These are phyloP conservation scores for bread wheat (Triticum aestivum) DNA, from an alignment of 176 grass and related monocot genomes.

Conservation along the genomic window DNA sequence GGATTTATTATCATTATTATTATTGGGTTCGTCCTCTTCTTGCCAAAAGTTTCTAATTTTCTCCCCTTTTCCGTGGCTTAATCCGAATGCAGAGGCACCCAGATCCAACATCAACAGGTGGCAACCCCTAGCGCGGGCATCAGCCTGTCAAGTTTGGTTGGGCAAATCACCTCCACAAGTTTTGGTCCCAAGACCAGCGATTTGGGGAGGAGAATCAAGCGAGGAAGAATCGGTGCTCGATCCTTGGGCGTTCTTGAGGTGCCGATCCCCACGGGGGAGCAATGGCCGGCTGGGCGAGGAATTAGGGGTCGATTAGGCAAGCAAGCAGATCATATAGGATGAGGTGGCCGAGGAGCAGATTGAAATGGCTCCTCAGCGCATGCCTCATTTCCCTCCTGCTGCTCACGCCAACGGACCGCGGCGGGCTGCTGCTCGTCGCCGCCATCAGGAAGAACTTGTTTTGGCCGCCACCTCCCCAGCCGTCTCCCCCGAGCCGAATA, in stretches of 20 bases:
- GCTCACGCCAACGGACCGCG: neutral
- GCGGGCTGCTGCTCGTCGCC: constrained; percentile 36
- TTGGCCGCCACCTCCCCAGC: neutral
- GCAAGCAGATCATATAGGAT: neutral
- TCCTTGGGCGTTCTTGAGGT: neutral
- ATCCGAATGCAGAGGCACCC: neutral
- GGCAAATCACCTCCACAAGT: neutral
- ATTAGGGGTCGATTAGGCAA: constrained; percentile 11
- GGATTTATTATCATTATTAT: neutral
- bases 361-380: constrained; percentile 38
- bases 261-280: neutral
- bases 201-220: neutral
- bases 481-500: neutral
- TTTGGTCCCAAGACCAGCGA: neutral
- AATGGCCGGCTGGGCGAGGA: constrained; percentile 11
- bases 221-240: neutral
- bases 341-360: constrained; percentile 35
- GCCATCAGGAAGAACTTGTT: constrained; percentile 36
- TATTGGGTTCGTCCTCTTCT: neutral
- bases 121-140: neutral
- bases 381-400: constrained; percentile 40
- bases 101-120: neutral
- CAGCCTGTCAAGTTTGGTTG: neutral
- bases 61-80: neutral
- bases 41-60: neutral